These are phyloP conservation scores for Fraxinus dipetala DNA, from an alignment of 305 asterid species.

Conservation along the genomic window DNA sequence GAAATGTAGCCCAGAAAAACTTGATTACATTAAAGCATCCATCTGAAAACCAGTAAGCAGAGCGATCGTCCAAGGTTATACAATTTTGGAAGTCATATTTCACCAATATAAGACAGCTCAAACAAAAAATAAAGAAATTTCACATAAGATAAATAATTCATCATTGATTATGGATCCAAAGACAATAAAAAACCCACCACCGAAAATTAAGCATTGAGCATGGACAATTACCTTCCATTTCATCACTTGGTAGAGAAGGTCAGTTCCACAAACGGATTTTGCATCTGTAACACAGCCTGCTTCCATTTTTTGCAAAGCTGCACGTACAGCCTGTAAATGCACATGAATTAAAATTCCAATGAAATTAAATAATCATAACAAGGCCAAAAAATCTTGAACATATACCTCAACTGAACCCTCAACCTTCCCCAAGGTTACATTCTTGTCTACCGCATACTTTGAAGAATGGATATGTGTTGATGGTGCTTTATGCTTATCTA, in stretches of 20 bases:
- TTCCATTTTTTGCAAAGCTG: slow-evolving; percentile 61
- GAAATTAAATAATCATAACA: slow-evolving; percentile 6
- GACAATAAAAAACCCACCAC: slow-evolving; percentile 1
- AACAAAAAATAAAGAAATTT: background rate
- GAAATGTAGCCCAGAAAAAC: slow-evolving; percentile 6
- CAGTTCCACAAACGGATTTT: slow-evolving; percentile 67
- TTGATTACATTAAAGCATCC: background rate
- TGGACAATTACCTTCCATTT: slow-evolving; percentile 62
- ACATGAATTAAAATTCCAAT: slow-evolving; percentile 20
- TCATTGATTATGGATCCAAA: background rate
- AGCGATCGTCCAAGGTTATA: background rate
- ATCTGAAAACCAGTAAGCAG: background rate
- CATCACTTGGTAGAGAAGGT: slow-evolving; percentile 58
- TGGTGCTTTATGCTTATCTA: slow-evolving; percentile 39
- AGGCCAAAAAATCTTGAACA: slow-evolving; percentile 17
- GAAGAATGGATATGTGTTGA: slow-evolving; percentile 45
- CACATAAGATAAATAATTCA: slow-evolving; percentile 3
- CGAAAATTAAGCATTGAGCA: slow-evolving; percentile 8
- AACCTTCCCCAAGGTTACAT: slow-evolving; percentile 69
- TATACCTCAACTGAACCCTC: slow-evolving; percentile 74
- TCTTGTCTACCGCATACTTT: slow-evolving; percentile 35
- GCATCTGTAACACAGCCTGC: slow-evolving; percentile 82
- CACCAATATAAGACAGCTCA: background rate
- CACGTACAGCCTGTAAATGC: slow-evolving; percentile 58
- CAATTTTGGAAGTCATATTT: background rate